A percentile compares a stretch with the other conserved stretches of the same genome.
Evolutionary conservation across 768 basidiomycete species (phyloP).

Genomic region (Leccinum pellstonianum): DNA sequence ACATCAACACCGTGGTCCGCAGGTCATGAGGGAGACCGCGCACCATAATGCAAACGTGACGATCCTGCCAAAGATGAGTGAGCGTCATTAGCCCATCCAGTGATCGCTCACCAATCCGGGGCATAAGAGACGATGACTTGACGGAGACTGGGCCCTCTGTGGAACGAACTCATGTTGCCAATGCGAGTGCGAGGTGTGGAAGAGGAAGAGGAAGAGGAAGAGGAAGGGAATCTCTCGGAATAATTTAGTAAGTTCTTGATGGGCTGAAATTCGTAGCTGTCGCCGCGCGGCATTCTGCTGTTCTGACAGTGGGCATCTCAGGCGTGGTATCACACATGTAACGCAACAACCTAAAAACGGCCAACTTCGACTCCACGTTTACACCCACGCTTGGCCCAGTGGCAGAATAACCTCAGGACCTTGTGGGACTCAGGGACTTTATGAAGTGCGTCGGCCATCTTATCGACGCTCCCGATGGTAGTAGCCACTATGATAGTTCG

Average conservation of each 20-base stretch:
- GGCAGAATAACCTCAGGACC: too few species aligned
- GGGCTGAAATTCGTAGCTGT: background rate
- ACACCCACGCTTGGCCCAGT: too few species aligned
- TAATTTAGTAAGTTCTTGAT: too few species aligned
- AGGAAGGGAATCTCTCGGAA: background rate
- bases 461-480: too few species aligned
- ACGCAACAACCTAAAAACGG: too few species aligned
- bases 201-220: constrained; percentile 2
- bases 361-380: too few species aligned
- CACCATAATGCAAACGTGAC: constrained; percentile 65
- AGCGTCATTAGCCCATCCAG: background rate
- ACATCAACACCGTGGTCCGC: background rate
- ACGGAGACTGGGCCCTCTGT: constrained; percentile 18
- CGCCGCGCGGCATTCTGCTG: background rate
- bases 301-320: background rate
- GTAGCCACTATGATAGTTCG: too few species aligned
- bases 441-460: too few species aligned
- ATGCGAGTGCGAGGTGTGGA: background rate
- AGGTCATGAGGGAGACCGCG: constrained; percentile 18
- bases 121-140: constrained; percentile 50
- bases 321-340: background rate
- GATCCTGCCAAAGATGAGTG: constrained; percentile 46
- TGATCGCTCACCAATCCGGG: constrained; percentile 64
- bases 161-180: constrained; percentile 10
- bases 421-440: too few species aligned